These are phyloP conservation scores for Hemileccinum rubropunctum DNA, from an alignment of 768 basidiomycete species.

Conservation along the genomic window DNA sequence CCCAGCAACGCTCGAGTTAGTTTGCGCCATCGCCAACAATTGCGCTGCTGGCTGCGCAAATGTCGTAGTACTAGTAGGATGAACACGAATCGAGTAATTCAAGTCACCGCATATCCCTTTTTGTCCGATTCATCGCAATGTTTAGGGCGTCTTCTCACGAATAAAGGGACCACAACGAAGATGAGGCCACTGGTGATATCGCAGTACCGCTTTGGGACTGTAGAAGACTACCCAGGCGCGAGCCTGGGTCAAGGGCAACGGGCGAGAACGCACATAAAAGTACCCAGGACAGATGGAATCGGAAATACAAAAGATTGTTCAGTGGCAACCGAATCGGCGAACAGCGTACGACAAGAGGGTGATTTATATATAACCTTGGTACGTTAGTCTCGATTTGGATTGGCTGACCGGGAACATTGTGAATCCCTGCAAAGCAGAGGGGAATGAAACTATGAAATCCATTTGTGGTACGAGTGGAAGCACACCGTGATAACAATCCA, in stretches of 20 bases:
- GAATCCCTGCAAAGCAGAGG: too few species aligned
- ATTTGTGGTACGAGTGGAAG: too few species aligned
- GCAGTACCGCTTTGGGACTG: not conserved
- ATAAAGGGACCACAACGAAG: conserved; percentile 5
- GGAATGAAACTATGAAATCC: too few species aligned
- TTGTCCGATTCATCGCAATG: not conserved
- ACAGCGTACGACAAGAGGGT: not conserved
- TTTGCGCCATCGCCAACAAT: too few species aligned
- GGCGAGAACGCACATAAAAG: not conserved
- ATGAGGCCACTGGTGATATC: conserved; percentile 13
- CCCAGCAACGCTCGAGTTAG: too few species aligned
- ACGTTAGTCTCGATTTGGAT: conserved; percentile 5
- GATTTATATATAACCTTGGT: conserved; percentile 8
- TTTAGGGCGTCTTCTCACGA: too few species aligned
- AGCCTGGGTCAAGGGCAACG: not conserved
- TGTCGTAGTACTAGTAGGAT: too few species aligned
- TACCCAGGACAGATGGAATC: conserved; percentile 11
- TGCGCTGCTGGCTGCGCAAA: too few species aligned
- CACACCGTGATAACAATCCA: too few species aligned
- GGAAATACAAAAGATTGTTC: conserved; percentile 19
- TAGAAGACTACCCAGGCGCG: not conserved
- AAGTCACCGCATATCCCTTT: too few species aligned
- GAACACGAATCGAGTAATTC: too few species aligned
- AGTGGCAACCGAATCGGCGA: not conserved
- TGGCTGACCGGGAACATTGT: too few species aligned